Base-by-base conservation (phyloP, 2,329 filamentous ascomycete species). In the Fusarium euwallaceae region DNA sequence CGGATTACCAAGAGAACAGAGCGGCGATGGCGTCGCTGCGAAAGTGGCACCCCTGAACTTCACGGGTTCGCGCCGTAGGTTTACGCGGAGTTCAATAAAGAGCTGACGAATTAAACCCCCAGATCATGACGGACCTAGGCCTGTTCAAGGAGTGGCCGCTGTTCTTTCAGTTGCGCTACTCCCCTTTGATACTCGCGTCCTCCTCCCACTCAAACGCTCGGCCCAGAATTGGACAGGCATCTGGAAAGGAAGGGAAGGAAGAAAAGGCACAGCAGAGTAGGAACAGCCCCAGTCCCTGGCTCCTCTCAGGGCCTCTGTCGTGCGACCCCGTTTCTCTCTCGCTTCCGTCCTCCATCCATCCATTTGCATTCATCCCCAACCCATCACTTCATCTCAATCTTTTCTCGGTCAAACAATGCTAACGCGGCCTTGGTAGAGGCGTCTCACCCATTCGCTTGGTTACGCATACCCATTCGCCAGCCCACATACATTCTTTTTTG, bases 381-480 rank as follows among this genome's bases (percentile, higher is more conserved):
- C 53, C 39, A 61, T 69, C 60, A 43, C 67, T 69, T 68, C 73
- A 58, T 61, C 62, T 62, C 67, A 64, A 76, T 75, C 73, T 74
- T 74, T 62, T 56, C 60, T 71, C 67, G 59, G 69, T 63, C 73
- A 66, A 51, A 69, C 70, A 74, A 74, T 75, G 64, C 64, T 75
- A 71, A 71, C 73, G 61, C 70, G 64, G 61, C 73, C 71, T 74
- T 74, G 67, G 70, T 76, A 71, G 73, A 76, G 27, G 73, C 73
- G 73, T 71, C 70, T 75, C 67, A 73, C 69, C 73, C 73, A 74
- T 65, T 76, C 73, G 67, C 73, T 75, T 76, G 70, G 73, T 72
- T 72, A 71, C 70, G 67, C 73, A 75, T 61, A 63, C 66, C 70
- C 72, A 62, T 39, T 75, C 72, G 72, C 56, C 75, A 62, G 53